Evolutionary conservation across 768 basidiomycete species (phyloP), one percentile per base, ranked within the genome.

Genomic region (Rhizopogon roseolus): DNA sequence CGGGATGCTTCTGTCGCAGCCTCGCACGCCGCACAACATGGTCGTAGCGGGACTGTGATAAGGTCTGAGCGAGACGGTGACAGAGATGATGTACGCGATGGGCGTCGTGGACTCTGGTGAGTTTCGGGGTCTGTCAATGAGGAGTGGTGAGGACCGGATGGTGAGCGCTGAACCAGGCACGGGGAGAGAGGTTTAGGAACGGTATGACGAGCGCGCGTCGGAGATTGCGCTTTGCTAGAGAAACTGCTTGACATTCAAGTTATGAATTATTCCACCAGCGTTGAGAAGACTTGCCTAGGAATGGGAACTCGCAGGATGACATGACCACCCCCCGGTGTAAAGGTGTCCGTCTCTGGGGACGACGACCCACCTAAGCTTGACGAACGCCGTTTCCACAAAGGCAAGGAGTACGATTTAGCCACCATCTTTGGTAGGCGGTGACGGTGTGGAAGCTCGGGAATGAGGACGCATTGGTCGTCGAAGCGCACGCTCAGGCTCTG

Each of bases 401-500:
- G 86, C 54, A 90, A 71, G 0, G 84, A 76, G 58, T 85, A 86
- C 4, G 84, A 83, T 61, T 81, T 88, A 27, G 82, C 82, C 59
- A 84, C 64, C 44, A 87, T 70, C 41, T 76, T 72, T 25, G 82
- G 75, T 27, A 76, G 68, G 50, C 74, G 79, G 4, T 73, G 69
- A 48, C 71, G 69, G 14, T 66, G 64, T 1, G 62, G 60, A 14
- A 62, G 64, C 49, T 86, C 80, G n/a, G 88, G 88, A 53, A 91
- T 90, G 61, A 91, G 77, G 4, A 88, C 73, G 55, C 89, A 90
- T 61, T 85, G 78, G 50, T 75, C 73, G 72, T 90, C 81, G 69
- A 91, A 91, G 53, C 88, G 79, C 4, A 90, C 89, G 22, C 62
- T 63, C 13, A 48, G 46, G 54, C 69, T 63, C 14, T 48, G 46